Evolutionary conservation across 169 alveolate species (phyloP).

Genomic region (Cryptosporidium viatorum): DNA sequence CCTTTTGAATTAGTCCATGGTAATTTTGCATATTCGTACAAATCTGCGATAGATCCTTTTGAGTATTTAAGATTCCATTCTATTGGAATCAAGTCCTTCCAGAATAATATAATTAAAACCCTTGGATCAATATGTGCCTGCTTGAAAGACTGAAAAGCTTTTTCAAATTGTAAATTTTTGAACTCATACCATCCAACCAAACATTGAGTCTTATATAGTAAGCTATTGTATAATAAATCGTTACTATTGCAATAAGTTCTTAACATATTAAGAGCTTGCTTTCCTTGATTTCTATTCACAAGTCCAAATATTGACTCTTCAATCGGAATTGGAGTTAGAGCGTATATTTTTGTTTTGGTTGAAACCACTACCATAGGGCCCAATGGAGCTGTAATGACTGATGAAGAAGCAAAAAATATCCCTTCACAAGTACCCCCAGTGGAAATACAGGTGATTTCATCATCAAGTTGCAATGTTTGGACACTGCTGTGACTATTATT

Average conservation of each 20-base stretch:
- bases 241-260: constrained; percentile 51
- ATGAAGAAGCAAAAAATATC: constrained; percentile 7
- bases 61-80: neutral
- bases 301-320: constrained; percentile 58
- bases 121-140: constrained; percentile 74
- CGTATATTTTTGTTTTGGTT: constrained; percentile 50
- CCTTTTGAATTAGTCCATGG: constrained; percentile 58
- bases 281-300: constrained; percentile 57
- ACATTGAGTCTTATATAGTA: constrained; percentile 45
- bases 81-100: constrained; percentile 55
- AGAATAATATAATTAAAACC: constrained; percentile 38
- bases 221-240: constrained; percentile 33
- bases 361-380: constrained; percentile 62
- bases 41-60: neutral
- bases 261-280: constrained; percentile 51
- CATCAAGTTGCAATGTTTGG: constrained; percentile 67
- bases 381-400: constrained; percentile 16
- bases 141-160: constrained; percentile 51
- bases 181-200: constrained; percentile 65
- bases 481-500: neutral
- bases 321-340: constrained; percentile 49
- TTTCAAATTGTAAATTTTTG: constrained; percentile 44
- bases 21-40: constrained; percentile 56
- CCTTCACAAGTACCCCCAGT: constrained; percentile 47
- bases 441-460: constrained; percentile 57